Conservation (phyloP, 2,329 filamentous ascomycete genomes). For the Oidium heveae region DNA sequence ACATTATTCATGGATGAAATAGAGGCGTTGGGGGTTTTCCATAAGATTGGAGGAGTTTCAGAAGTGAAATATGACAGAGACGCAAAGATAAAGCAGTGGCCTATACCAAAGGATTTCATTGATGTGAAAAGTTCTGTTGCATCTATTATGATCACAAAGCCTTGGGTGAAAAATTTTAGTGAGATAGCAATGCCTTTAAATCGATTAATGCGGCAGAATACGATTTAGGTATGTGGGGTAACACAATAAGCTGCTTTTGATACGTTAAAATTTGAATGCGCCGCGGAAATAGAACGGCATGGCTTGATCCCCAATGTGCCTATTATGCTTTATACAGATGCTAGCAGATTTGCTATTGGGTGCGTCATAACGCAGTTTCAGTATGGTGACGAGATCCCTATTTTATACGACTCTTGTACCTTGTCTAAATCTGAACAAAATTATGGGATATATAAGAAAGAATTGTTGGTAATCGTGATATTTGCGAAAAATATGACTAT, state of each 20-base stretch:
- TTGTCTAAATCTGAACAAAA: not conserved
- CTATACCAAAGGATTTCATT: not conserved
- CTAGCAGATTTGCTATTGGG: not conserved
- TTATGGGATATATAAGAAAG: not conserved
- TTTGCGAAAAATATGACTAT: not conserved
- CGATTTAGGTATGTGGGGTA: not conserved
- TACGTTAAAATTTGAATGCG: not conserved
- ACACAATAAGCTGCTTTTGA: not conserved
- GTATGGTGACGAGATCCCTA: not conserved
- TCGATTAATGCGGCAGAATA: not conserved
- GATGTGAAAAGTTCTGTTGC: not conserved
- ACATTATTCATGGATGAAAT: constrained; percentile 1
- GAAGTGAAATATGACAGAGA: not conserved
- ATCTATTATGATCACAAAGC: not conserved
- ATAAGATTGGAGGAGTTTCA: not conserved
- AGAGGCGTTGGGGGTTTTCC: not conserved
- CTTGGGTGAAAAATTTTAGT: not conserved
- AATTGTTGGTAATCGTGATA: not conserved
- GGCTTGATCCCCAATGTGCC: not conserved
- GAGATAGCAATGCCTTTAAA: constrained; percentile 1
- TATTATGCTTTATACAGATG: not conserved
- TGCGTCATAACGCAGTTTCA: too few relatives aligned
- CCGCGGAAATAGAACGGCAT: not conserved
- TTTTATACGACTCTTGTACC: not conserved
- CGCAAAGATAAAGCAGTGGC: not conserved